Evolutionary conservation across 1,284 basidiomycete species (phyloP), one percentile per base, ranked within the genome.

Genomic region (Kalmanozyma brasiliensis): DNA sequence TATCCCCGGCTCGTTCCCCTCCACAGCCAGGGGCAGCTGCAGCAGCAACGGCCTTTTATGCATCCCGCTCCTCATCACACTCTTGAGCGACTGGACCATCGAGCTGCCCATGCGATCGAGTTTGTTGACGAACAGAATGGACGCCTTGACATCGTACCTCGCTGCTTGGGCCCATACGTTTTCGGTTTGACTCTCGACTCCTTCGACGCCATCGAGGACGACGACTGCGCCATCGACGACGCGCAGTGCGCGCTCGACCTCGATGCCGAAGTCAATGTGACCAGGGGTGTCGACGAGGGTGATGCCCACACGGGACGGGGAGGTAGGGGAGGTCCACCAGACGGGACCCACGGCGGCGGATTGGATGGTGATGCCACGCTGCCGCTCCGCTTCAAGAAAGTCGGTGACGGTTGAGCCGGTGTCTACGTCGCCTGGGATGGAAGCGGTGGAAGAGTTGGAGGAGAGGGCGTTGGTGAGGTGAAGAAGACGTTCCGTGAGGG

Each of bases 241-340:
- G 16, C 92, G 87, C 76, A 92, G 92, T 13, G 92, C 92, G 72
- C 92, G 90, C 82, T 94, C 93, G 10, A 94, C 93, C 76, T 94
- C 92, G 90, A 94, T 93, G 2, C 92, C 92, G 83, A 94, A 94
- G 82, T 94, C 92, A 8, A 92, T 91, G 82, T 94, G 92, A 16
- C 92, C 92, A 8, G 92, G 92, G 6, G 92, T 94, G 77, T 94
- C 93, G 45, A 94, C 89, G 34, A 94, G 86, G 74, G 93, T 93
- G 82, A 92, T 91, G 0, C 73, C 70, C 0, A 66, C 64, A 4
- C 42, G 44, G 46, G 30, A 17, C 2, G 26, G 30, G 48, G 52
- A 8, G 0, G 56, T 16, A 8, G 57, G 42, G 16, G 44, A 46
- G 0, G 70, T 41, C 93, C 93, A 94, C 80, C 87, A 86, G n/a